Evolutionary conservation across 768 basidiomycete genomes (phyloP), one percentile per base, ranked within the genome.

Genomic region (Kwoniella botswanensis): DNA sequence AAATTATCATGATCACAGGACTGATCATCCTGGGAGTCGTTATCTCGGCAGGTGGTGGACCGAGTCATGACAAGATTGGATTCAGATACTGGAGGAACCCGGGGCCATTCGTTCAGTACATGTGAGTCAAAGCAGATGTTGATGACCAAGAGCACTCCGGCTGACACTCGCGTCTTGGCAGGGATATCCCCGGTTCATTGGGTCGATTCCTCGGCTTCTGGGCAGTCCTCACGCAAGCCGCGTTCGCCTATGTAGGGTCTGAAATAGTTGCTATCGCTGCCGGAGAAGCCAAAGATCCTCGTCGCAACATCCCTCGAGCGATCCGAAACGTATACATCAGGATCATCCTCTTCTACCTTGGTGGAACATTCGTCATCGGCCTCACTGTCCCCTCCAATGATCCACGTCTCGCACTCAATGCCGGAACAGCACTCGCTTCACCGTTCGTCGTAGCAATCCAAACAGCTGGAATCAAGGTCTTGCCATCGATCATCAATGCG

Each of bases 371-470:
- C 68, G 82, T 94, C 64, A 94, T 97, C 74, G 92, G 93, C 50
- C 85, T 94, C 2, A 89, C 94, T 61, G 77, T 80, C 50, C 75
- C 79, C 41, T 93, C 88, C 54, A 90, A 87, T 77, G 86, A 64
- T 41, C 18, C 43, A 15, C 44, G 52, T 9, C 44, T 52, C 21
- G 21, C 21, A 10, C 15, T 52, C 7, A 22, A 21, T 15, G 42
- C 67, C 7, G 67, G 62, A 4, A 68, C 70, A 56, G 92, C 92
- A n/a, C 88, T 90, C 0, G 81, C 89, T 63, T 92, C 91, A 3
- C 93, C 93, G 2, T 94, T 92, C 83, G 93, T 94, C 65, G 90
- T 94, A 72, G 93, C 92, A 21, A 75, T 94, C 73, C 86, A 84
- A 55, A 86, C 87, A 54, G 90, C 91, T 0, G 91, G 92, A 12